Percentiles rank a stretch among this genome's conserved stretches.
phyloP scores from a whole-genome alignment of 2,329 filamentous ascomycete genomes.

The Venturia oleaginea region DNA sequence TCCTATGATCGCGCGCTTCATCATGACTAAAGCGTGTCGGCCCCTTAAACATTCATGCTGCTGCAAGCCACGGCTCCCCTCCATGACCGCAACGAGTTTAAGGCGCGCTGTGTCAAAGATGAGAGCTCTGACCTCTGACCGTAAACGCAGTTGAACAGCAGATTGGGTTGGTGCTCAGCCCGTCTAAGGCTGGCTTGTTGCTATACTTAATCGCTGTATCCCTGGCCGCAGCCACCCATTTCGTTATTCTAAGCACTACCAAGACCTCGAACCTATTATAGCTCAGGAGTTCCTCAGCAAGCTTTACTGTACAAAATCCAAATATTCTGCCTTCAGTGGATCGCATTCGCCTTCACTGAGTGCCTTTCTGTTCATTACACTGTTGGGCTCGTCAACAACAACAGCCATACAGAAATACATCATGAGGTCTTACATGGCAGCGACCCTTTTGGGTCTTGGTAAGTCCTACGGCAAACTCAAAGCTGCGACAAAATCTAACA shows the following conservation, averaged over 20 bases:
- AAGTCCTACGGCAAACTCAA: not conserved
- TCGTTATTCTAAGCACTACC: not conserved
- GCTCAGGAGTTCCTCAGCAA: not conserved
- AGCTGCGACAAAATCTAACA: not conserved
- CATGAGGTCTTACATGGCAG: constrained; percentile 6
- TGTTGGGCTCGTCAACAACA: not conserved
- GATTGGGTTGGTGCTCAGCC: not conserved
- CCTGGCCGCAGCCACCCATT: constrained; percentile 3
- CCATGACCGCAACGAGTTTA: constrained; percentile 1
- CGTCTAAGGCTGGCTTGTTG: not conserved
- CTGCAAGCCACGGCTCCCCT: constrained; percentile 2
- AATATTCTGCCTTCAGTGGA: not conserved
- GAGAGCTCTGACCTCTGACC: not conserved
- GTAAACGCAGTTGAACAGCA: not conserved
- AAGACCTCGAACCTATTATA: constrained; percentile 5
- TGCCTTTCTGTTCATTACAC: not conserved
- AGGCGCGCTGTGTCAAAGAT: not conserved
- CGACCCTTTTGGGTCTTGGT: constrained; percentile 14
- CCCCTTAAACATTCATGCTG: constrained; percentile 8
- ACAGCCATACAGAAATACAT: not conserved
- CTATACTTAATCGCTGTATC: constrained; percentile 5
- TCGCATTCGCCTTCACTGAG: not conserved
- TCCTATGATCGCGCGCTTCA: constrained; percentile 1
- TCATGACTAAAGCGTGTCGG: not conserved
- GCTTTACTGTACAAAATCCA: not conserved